Percentiles rank a stretch among this genome's conserved stretches.
Conservation (phyloP, 1,139 yeast genomes). For the Pichia sp. region DNA sequence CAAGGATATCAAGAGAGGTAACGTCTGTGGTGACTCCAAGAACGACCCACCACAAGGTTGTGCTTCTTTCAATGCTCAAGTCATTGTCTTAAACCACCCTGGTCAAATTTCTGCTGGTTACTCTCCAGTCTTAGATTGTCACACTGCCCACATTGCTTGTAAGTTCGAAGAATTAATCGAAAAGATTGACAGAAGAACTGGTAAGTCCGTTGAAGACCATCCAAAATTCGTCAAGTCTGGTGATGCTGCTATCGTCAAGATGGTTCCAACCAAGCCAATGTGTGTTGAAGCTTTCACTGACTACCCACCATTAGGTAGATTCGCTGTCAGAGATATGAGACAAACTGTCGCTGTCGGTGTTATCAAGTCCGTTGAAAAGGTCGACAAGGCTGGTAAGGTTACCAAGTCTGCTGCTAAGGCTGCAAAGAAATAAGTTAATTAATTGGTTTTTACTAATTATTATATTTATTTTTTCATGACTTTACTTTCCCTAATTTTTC, state of each 20-base stretch:
- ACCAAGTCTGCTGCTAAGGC: constrained; percentile 99
- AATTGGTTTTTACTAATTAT: too few species aligned
- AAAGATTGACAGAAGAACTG: constrained; percentile 93
- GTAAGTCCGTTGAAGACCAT: constrained; percentile 74
- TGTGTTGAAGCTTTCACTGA: constrained; percentile 95
- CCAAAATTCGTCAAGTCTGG: constrained; percentile 90
- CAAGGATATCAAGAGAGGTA: constrained; percentile 92
- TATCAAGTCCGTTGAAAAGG: constrained; percentile 95
- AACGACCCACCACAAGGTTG: constrained; percentile 85
- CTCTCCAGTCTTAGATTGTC: constrained; percentile 92
- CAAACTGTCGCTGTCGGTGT: constrained; percentile 99
- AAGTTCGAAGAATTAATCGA: constrained; percentile 75
- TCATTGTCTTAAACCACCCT: constrained; percentile 86
- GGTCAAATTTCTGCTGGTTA: constrained; percentile 91
- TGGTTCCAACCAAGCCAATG: constrained; percentile 95
- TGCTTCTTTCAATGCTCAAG: constrained; percentile 84
- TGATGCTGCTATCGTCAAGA: constrained; percentile 87
- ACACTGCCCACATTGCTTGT: constrained; percentile 95
- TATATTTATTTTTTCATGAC: too few species aligned
- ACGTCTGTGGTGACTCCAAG: constrained; percentile 94
- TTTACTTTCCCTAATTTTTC: not conserved
- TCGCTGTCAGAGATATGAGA: constrained; percentile 99
- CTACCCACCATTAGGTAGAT: constrained; percentile 98
- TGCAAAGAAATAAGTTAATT: constrained; percentile 71
- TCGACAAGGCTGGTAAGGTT: constrained; percentile 89